A percentile compares a stretch with the other conserved stretches of the same genome.
Conservation (phyloP, 352 stramenopile genomes). For the Pythium myriotylum region DNA sequence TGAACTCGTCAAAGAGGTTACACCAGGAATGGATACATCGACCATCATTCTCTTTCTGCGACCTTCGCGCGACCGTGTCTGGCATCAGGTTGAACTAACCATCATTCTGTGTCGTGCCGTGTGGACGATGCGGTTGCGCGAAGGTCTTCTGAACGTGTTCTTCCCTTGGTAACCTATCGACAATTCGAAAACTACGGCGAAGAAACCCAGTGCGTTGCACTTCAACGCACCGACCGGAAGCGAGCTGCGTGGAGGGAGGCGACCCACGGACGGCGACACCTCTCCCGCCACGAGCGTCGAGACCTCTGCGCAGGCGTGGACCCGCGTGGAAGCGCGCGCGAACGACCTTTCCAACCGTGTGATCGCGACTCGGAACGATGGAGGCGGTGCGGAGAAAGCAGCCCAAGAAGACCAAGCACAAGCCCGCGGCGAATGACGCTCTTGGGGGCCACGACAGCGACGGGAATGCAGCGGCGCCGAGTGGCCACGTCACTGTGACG, state of each 20-base stretch:
- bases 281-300: neutral
- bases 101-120: constrained; percentile 5
- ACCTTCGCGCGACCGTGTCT: neutral
- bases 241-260: neutral
- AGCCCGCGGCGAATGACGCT: constrained; percentile 15
- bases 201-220: neutral
- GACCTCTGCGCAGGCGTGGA: neutral
- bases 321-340: neutral
- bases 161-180: neutral
- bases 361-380: constrained; percentile 8
- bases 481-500: neutral
- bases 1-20: too few relatives aligned
- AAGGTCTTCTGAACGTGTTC: constrained; percentile 4
- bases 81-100: neutral
- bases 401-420: constrained; percentile 30
- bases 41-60: neutral
- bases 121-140: neutral
- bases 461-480: neutral
- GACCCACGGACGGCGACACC: too few relatives aligned
- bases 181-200: constrained; percentile 2
- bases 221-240: neutral
- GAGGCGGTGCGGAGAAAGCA: constrained; percentile 32
- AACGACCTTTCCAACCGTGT: constrained; percentile 6
- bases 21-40: neutral
- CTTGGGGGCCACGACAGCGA: neutral